Conservation (phyloP, 148 eudicot species). For the Vaccinium darrowii region DNA sequence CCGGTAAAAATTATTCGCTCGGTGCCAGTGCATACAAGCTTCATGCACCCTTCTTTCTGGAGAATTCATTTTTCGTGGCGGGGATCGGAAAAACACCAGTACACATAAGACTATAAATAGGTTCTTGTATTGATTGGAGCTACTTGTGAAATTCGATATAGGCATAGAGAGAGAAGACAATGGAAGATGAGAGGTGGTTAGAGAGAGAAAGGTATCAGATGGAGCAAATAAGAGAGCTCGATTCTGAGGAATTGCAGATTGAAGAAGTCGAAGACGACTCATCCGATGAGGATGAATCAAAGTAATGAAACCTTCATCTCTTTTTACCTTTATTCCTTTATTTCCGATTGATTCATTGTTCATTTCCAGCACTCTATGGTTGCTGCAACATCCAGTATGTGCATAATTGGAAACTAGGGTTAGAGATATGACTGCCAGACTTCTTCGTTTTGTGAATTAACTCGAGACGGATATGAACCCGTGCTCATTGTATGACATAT, state of each 20-base stretch:
- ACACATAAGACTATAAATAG: not conserved
- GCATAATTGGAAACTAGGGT: not conserved
- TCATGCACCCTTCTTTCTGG: not conserved
- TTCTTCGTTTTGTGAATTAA: not conserved
- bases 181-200: conserved; percentile 47
- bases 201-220: conserved; percentile 77
- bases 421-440: not conserved
- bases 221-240: conserved; percentile 76
- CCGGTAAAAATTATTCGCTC: no score
- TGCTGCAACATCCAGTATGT: not conserved
- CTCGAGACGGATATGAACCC: not conserved
- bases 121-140: not conserved
- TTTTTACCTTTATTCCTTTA: not conserved
- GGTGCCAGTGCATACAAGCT: not conserved
- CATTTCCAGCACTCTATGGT: not conserved
- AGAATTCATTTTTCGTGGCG: not conserved
- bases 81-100: not conserved
- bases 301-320: conserved; percentile 20
- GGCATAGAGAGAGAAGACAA: conserved; percentile 7
- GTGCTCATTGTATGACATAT: not conserved
- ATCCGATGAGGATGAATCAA: conserved; percentile 39
- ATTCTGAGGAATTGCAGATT: conserved; percentile 69
- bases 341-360: not conserved
- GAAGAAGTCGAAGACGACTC: conserved; percentile 81
- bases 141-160: not conserved